A percentile compares a stretch with the other conserved stretches of the same genome.
phyloP scores from a whole-genome alignment of 2,329 filamentous ascomycete species.

The Calonectria honghensis region DNA sequence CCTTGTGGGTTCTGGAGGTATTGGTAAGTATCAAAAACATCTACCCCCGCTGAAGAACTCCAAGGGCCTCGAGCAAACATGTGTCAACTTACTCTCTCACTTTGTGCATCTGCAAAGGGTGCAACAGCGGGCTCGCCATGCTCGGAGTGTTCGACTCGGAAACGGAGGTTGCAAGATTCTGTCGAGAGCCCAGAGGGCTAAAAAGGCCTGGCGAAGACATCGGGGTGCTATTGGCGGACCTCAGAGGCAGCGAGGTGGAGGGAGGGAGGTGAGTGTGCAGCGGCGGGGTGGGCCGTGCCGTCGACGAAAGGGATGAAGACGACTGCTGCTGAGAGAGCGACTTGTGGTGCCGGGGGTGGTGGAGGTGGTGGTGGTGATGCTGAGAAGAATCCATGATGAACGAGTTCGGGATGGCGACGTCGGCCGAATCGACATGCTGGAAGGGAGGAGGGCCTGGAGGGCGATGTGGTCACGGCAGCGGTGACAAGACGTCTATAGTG shows the following conservation, averaged over 20 bases:
- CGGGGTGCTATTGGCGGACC: slow-evolving; percentile 74
- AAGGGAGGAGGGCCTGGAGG: slow-evolving; percentile 49
- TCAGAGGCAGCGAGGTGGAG: slow-evolving; percentile 64
- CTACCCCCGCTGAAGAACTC: neutral
- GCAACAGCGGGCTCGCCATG: slow-evolving; percentile 76
- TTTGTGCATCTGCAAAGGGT: slow-evolving; percentile 82
- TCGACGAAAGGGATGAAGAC: slow-evolving; percentile 54
- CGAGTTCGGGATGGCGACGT: slow-evolving; percentile 48
- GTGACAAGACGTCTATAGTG: slow-evolving; percentile 54
- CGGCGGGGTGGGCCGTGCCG: slow-evolving; percentile 52
- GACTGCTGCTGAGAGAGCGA: slow-evolving; percentile 57
- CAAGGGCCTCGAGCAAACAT: slow-evolving; percentile 29
- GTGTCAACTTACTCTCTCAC: slow-evolving; percentile 81
- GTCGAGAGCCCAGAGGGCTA: slow-evolving; percentile 69
- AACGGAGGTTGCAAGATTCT: slow-evolving; percentile 64
- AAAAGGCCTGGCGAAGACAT: slow-evolving; percentile 78
- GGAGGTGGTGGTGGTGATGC: slow-evolving; percentile 50
- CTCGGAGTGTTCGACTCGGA: slow-evolving; percentile 74
- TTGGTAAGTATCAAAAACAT: slow-evolving; percentile 44
- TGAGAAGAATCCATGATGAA: slow-evolving; percentile 56
- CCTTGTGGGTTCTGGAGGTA: slow-evolving; percentile 84
- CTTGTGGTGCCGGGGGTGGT: slow-evolving; percentile 52
- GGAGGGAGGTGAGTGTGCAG: slow-evolving; percentile 59
- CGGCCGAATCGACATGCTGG: slow-evolving; percentile 56
- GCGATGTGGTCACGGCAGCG: slow-evolving; percentile 49